Evolutionary conservation across 192 early-diverging fungal species (phyloP).

Genomic region (Pilobolus umbonatus): DNA sequence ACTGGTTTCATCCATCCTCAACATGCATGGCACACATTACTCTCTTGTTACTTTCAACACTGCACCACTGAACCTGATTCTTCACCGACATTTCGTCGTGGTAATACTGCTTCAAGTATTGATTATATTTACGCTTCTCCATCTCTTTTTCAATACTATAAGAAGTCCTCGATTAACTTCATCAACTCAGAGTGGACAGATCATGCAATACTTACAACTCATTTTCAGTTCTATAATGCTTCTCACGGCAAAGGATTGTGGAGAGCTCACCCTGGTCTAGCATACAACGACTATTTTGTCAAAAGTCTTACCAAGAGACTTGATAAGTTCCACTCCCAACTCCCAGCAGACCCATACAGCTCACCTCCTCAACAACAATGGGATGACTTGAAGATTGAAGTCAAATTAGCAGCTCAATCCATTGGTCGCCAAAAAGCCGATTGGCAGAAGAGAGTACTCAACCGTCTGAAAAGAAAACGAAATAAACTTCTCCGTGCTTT

Average conservation of each 20-base stretch:
- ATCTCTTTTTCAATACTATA: not conserved
- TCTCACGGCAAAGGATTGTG: conserved; percentile 9
- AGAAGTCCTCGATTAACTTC: not conserved
- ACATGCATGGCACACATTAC: no score
- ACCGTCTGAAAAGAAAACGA: not conserved
- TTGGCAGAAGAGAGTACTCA: not conserved
- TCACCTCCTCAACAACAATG: not conserved
- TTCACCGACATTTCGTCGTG: not conserved
- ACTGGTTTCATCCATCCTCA: no score
- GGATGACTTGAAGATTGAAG: not conserved
- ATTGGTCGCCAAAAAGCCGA: not conserved
- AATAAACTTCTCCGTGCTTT: not conserved
- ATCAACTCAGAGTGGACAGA: not conserved
- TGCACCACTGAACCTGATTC: not conserved
- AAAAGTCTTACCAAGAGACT: not conserved
- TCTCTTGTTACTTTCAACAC: no score
- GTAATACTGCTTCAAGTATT: not conserved
- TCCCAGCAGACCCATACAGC: no score
- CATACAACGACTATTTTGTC: not conserved
- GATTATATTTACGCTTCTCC: not conserved
- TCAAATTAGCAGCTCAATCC: not conserved
- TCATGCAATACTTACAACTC: not conserved
- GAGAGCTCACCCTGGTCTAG: conserved; percentile 7
- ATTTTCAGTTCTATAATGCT: not conserved
- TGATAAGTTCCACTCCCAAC: not conserved